phyloP scores from a whole-genome alignment of 2,329 filamentous ascomycete species.

The Ceratocystis albifundus region DNA sequence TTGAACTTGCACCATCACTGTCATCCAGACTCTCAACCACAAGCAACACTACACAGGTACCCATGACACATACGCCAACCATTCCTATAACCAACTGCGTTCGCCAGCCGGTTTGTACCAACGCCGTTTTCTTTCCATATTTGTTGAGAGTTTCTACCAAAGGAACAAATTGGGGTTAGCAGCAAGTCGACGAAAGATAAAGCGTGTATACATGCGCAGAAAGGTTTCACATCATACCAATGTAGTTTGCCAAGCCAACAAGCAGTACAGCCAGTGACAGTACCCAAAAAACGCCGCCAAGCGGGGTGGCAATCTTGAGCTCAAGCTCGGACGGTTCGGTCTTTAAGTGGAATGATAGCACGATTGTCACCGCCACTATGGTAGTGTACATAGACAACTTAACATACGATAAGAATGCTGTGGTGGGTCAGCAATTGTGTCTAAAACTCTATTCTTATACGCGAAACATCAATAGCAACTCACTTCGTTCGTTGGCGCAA shows the following conservation, averaged over 20 bases:
- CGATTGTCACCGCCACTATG: constrained; percentile 78
- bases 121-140: constrained; percentile 64
- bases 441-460: background rate
- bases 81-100: constrained; percentile 62
- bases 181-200: background rate
- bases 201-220: background rate
- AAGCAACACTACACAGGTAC: constrained; percentile 53
- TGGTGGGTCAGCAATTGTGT: background rate
- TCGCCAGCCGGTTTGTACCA: constrained; percentile 90
- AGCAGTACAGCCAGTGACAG: constrained; percentile 65
- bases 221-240: constrained; percentile 43
- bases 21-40: constrained; percentile 35
- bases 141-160: constrained; percentile 55
- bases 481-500: constrained; percentile 66
- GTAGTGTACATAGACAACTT: constrained; percentile 83
- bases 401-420: constrained; percentile 79
- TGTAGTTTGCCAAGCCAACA: constrained; percentile 75
- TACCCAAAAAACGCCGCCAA: constrained; percentile 81
- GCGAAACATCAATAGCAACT: constrained; percentile 21
- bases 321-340: constrained; percentile 58
- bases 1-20: constrained; percentile 3
- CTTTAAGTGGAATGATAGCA: constrained; percentile 86
- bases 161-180: constrained; percentile 13
- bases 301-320: constrained; percentile 63
- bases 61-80: constrained; percentile 52